phyloP scores from a whole-genome alignment of 345 rosid genomes.

The Lenwebbia sp. region DNA sequence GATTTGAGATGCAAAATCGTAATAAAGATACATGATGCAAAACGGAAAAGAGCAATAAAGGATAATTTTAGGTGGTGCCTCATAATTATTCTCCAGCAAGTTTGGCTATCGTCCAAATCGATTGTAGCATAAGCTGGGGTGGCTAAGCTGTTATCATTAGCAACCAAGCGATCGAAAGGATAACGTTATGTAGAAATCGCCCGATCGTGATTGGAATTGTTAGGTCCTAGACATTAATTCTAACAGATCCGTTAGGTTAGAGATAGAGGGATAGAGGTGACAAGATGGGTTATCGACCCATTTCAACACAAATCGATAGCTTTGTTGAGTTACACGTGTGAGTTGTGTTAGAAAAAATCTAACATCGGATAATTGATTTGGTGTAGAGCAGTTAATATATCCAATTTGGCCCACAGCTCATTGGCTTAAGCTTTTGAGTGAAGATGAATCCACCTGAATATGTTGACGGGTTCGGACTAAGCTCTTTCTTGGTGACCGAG shows the following conservation, averaged over 20 bases:
- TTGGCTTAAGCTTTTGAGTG: too few species aligned
- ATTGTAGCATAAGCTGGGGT: neutral
- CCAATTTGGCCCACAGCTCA: too few species aligned
- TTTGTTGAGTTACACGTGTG: too few species aligned
- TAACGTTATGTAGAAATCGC: neutral
- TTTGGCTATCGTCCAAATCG: neutral
- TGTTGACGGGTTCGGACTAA: too few species aligned
- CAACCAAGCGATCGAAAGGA: neutral
- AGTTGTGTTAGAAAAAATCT: too few species aligned
- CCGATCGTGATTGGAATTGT: neutral
- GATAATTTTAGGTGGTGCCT: neutral
- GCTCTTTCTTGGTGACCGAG: too few species aligned
- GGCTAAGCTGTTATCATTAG: neutral
- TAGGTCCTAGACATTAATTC: neutral
- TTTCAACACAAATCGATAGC: accelerated
- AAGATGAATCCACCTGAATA: too few species aligned
- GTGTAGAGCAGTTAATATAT: too few species aligned
- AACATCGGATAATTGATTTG: too few species aligned
- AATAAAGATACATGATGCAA: neutral
- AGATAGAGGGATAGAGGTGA: neutral
- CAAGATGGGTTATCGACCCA: neutral
- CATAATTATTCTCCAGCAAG: neutral
- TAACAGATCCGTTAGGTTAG: accelerated
- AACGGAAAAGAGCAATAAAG: neutral
- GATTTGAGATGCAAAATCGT: neutral